These are phyloP conservation scores for Linnemannia zychae DNA, from an alignment of 192 early-diverging fungal genomes.

Conservation along the genomic window DNA sequence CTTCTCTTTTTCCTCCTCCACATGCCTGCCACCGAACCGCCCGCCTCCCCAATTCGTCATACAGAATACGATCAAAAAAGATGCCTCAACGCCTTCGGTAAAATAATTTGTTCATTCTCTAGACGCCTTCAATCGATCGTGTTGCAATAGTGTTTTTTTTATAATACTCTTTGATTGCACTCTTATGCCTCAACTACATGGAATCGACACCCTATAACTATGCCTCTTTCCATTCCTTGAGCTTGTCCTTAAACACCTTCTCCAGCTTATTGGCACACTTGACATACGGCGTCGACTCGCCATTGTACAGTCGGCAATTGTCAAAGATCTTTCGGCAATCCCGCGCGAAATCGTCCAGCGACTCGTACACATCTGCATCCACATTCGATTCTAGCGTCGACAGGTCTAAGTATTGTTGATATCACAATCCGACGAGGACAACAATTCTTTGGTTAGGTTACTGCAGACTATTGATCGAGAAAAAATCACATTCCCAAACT, in stretches of 20 bases:
- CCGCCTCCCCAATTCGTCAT: too few relatives aligned
- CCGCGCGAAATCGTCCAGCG: conserved; percentile 83
- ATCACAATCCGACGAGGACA: not conserved
- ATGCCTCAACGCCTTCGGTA: not conserved
- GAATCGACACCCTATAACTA: not conserved
- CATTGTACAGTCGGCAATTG: conserved; percentile 95
- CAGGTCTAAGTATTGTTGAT: conserved; percentile 68
- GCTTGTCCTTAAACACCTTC: conserved; percentile 81
- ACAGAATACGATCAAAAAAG: too few relatives aligned
- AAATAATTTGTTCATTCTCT: not conserved
- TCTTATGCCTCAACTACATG: not conserved
- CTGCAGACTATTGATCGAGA: too few relatives aligned
- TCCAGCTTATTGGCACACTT: conserved; percentile 84
- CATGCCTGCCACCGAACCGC: not conserved
- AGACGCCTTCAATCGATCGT: not conserved
- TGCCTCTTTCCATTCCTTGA: conserved; percentile 72
- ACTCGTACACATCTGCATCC: conserved; percentile 87
- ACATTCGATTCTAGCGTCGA: conserved; percentile 87
- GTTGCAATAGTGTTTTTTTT: too few relatives aligned
- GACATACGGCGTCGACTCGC: conserved; percentile 85
- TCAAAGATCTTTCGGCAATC: conserved; percentile 94
- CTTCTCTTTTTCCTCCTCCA: not conserved
- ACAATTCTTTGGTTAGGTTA: too few relatives aligned
- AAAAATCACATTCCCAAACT: too few relatives aligned
- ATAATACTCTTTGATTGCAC: not conserved